These are phyloP conservation scores for Lindgomyces ingoldianus DNA, from an alignment of 495 filamentous ascomycete genomes.

Conservation along the genomic window DNA sequence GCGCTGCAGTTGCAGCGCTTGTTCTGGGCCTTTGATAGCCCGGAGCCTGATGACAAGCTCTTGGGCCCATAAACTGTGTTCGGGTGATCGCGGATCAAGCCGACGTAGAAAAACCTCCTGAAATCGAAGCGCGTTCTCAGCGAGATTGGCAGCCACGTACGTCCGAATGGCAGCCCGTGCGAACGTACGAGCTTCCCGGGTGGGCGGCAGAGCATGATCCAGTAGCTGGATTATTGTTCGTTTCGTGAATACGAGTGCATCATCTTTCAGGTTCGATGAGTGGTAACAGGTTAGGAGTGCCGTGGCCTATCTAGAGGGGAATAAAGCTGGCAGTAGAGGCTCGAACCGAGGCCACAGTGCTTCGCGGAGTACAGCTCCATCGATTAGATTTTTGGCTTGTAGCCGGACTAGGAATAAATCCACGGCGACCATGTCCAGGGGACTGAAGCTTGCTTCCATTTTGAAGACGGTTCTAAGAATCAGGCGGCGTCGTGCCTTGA, in stretches of 20 bases:
- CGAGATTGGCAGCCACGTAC: neutral
- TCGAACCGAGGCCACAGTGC: neutral
- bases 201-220: neutral
- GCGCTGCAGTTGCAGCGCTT: neutral
- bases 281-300: neutral
- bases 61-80: neutral
- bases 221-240: neutral
- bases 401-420: too few relatives aligned
- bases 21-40: neutral
- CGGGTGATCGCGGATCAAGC: neutral
- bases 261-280: neutral
- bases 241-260: neutral
- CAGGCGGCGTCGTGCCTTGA: neutral
- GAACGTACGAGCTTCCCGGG: neutral
- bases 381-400: too few relatives aligned
- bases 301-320: neutral
- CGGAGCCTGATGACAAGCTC: neutral
- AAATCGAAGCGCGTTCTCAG: neutral
- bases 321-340: neutral
- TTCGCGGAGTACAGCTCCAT: neutral
- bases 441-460: too few relatives aligned
- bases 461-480: neutral
- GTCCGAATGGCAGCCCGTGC: neutral
- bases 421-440: too few relatives aligned
- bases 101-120: neutral